phyloP scores from a whole-genome alignment of 2,329 filamentous ascomycete species.

The Bimuria novae-zelandiae region DNA sequence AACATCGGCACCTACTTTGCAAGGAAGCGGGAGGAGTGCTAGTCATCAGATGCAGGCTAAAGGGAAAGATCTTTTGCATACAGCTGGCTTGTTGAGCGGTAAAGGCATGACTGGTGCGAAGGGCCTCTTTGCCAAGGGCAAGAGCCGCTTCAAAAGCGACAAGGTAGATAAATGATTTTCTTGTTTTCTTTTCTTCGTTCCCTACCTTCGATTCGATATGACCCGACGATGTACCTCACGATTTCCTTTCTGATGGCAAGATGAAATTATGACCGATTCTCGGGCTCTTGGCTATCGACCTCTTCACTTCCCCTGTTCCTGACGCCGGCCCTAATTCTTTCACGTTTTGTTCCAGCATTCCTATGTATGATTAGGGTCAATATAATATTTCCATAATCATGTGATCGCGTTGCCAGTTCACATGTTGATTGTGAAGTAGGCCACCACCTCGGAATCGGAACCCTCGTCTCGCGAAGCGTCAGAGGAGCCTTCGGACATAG shows the following conservation, averaged over 20 bases:
- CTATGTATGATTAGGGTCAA: constrained; percentile 29
- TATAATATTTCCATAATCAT: constrained; percentile 30
- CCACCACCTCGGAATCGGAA: constrained; percentile 22
- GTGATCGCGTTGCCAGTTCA: constrained; percentile 27
- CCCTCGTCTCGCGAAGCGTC: constrained; percentile 37
- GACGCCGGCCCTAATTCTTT: constrained; percentile 27
- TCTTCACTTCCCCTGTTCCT: constrained; percentile 24
- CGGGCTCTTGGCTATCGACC: constrained; percentile 24
- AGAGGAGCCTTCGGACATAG: constrained; percentile 27
- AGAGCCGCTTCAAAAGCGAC: constrained; percentile 77
- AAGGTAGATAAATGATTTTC: constrained; percentile 83
- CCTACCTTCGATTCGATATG: constrained; percentile 11
- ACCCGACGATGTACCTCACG: constrained; percentile 16
- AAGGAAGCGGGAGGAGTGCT: constrained; percentile 26
- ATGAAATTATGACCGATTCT: constrained; percentile 20
- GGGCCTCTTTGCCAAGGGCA: constrained; percentile 87
- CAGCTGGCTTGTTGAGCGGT: constrained; percentile 72
- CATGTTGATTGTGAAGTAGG: constrained; percentile 45
- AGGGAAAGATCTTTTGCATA: constrained; percentile 86
- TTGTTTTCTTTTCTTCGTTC: constrained; percentile 24
- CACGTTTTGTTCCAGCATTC: constrained; percentile 14
- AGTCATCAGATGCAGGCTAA: constrained; percentile 68
- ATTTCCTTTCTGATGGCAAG: constrained; percentile 7
- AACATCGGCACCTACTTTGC: constrained; percentile 26
- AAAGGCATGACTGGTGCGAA: constrained; percentile 82